A percentile compares a stretch with the other conserved stretches of the same genome.
Conservation (phyloP, 2,329 filamentous ascomycete genomes). For the Beauveria caledonica region DNA sequence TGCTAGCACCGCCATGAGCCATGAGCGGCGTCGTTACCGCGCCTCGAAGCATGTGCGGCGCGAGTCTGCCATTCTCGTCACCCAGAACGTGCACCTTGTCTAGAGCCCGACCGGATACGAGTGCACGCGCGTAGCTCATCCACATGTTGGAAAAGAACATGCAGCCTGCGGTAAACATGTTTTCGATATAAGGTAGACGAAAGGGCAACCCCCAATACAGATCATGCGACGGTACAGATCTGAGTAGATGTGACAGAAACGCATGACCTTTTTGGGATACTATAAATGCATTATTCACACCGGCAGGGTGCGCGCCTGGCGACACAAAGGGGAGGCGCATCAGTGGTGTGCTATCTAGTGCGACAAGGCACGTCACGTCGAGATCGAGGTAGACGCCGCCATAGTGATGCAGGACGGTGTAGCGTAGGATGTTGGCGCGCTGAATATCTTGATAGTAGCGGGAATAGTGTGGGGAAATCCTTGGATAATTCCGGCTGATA, state of each 20-base stretch:
- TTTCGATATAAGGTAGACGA: constrained; percentile 20
- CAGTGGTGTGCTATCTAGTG: constrained; percentile 16
- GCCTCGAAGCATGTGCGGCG: too few relatives aligned
- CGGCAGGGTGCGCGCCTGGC: constrained; percentile 18
- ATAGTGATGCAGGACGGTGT: too few relatives aligned
- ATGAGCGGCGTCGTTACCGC: constrained; percentile 15
- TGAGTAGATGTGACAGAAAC: constrained; percentile 14
- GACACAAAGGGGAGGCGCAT: constrained; percentile 16
- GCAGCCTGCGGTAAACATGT: constrained; percentile 20
- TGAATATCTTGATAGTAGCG: too few relatives aligned
- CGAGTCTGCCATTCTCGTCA: too few relatives aligned
- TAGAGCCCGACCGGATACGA: too few relatives aligned
- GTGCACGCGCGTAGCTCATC: constrained; percentile 15
- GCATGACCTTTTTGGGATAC: constrained; percentile 14
- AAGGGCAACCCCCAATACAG: constrained; percentile 5
- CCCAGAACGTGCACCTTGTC: too few relatives aligned
- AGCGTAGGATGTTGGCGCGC: too few relatives aligned
- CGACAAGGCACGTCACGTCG: background rate
- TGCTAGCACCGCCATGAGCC: constrained; percentile 19
- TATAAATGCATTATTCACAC: constrained; percentile 19
- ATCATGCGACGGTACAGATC: background rate
- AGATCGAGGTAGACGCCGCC: too few relatives aligned
- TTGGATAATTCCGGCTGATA: too few relatives aligned
- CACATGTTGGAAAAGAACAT: constrained; percentile 21
- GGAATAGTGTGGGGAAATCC: too few relatives aligned